Evolutionary conservation across 306 rosid species (phyloP), one percentile per base, ranked within the genome.

Genomic region (Quillaja saponaria): DNA sequence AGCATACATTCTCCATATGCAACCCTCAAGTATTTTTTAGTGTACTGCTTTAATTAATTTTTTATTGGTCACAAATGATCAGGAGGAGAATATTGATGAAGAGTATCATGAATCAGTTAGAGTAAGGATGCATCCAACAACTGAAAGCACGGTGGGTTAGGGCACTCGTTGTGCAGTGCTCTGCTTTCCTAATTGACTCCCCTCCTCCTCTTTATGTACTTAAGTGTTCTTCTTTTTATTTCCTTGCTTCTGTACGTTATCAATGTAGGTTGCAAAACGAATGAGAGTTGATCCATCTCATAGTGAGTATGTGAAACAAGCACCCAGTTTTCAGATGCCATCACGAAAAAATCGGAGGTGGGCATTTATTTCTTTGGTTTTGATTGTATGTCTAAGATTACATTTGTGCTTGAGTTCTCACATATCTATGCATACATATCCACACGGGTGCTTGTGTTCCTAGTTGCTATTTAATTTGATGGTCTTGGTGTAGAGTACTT

Each of bases 61-160:
- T 17, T 63, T 33, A 14, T 56, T 25, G 64, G 73, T 67, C 18
- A 66, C 68, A 50, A 2, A 17, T 64, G 52, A 62, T 52, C 68
- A 88, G 84, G 88, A 74, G 76, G 89, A 78, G 74, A 68, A 74
- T 69, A 58, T 84, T 64, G 61, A 57, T 63, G 84, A 86, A 50
- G 76, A 70, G 49, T 50, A 44, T 38, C 58, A 34, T 21, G 63
- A 72, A 53, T 75, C 73, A 44, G 82, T 71, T 60, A 87, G 77
- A 79, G 78, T 59, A 58, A 78, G 52, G 80, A 74, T 68, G 76
- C 78, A 67, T 59, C 40, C 91, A 55, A 33, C 46, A 47, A 81
- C 81, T 80, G 96, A 84, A 69, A 69, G 72, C 64, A 65, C 1
- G 67, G 95, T 89, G 76, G 73, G 95, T 84, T 78, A 63, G 66